Evolutionary conservation across 192 early-diverging fungal genomes (phyloP).

Genomic region (Lobosporangium transversale): DNA sequence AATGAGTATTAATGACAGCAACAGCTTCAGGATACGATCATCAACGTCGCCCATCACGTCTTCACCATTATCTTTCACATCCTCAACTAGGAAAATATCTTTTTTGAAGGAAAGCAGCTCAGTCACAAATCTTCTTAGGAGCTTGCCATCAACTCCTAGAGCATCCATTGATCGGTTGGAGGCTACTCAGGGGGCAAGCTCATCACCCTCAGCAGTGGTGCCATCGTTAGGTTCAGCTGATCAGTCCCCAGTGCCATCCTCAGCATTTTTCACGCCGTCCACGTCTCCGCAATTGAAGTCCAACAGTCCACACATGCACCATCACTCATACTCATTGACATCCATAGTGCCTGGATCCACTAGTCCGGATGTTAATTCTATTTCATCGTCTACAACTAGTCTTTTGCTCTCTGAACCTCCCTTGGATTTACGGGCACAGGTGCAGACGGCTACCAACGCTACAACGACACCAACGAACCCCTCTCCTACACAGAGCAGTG

Average conservation of each 20-base stretch:
- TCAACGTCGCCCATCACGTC: background rate
- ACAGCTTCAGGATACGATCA: background rate
- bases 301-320: background rate
- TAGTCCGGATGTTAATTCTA: background rate
- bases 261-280: conserved; percentile 14
- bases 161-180: conserved; percentile 9
- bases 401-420: too few relatives aligned
- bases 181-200: background rate
- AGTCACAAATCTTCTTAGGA: background rate
- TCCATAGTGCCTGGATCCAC: conserved; percentile 16
- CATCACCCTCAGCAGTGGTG: background rate
- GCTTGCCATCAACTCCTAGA: conserved; percentile 9
- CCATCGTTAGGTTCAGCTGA: background rate
- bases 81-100: background rate
- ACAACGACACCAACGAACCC: background rate
- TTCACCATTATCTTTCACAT: too few relatives aligned
- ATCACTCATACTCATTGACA: conserved; percentile 3
- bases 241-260: conserved; percentile 2
- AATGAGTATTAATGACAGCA: conserved; percentile 44
- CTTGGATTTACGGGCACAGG: too few relatives aligned
- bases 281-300: conserved; percentile 16
- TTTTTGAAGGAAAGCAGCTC: conserved; percentile 13
- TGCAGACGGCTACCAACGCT: too few relatives aligned
- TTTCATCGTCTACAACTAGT: background rate
- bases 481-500: conserved; percentile 6